A percentile compares a stretch with the other conserved stretches of the same genome.
Conservation (phyloP, 345 rosid genomes). For the Geranium brycei region DNA sequence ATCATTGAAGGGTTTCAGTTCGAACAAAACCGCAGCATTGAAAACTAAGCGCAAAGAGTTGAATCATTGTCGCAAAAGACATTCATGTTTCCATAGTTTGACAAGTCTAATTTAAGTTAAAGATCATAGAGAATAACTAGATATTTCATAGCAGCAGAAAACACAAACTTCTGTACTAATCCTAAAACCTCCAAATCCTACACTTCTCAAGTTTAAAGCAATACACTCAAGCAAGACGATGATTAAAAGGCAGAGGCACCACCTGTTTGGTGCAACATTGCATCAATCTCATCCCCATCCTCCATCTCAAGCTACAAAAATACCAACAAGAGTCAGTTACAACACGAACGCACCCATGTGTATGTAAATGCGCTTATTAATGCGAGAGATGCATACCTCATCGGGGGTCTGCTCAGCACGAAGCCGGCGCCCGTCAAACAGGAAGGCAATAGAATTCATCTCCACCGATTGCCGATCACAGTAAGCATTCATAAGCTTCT, state of each 20-base stretch:
- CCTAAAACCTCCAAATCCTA: neutral
- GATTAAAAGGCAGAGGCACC: constrained; percentile 13
- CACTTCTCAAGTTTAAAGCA: too few species aligned
- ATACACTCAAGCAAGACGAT: too few species aligned
- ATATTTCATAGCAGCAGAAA: neutral
- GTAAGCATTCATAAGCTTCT: constrained; percentile 86
- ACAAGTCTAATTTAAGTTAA: too few species aligned
- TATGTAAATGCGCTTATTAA: too few species aligned
- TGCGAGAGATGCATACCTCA: constrained; percentile 34
- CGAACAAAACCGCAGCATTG: too few species aligned
- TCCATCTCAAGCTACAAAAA: constrained; percentile 64
- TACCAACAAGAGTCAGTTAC: neutral
- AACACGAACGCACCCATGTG: too few species aligned
- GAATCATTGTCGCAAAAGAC: too few species aligned
- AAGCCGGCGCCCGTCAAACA: constrained; percentile 82
- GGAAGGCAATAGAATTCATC: constrained; percentile 63
- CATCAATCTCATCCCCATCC: constrained; percentile 85
- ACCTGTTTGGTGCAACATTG: constrained; percentile 78
- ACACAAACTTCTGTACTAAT: neutral
- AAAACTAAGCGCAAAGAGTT: too few species aligned
- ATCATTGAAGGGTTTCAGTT: too few species aligned
- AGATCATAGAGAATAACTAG: too few species aligned
- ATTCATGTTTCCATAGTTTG: too few species aligned
- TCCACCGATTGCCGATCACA: constrained; percentile 80
- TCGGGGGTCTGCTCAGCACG: constrained; percentile 77